These are phyloP conservation scores for Aspergillus fructus DNA, from an alignment of 2,329 filamentous ascomycete genomes.

Conservation along the genomic window DNA sequence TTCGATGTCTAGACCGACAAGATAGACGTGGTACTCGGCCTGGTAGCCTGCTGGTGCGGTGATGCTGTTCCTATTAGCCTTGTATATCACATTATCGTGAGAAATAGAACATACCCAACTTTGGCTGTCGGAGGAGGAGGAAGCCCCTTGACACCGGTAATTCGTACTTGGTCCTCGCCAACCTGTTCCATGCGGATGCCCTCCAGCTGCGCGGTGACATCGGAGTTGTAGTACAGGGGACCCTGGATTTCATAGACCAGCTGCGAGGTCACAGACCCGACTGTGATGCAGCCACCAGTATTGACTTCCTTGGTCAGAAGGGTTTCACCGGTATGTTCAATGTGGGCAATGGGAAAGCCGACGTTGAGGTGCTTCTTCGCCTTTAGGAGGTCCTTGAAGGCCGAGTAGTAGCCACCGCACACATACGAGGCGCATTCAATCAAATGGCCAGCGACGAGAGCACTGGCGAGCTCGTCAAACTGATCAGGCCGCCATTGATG, in stretches of 20 bases:
- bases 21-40: neutral
- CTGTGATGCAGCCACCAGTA: slow-evolving; percentile 20
- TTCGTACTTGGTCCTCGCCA: slow-evolving; percentile 7
- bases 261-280: slow-evolving; percentile 20
- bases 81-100: too few species aligned
- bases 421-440: slow-evolving; percentile 35
- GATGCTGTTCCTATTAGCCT: neutral
- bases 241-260: slow-evolving; percentile 31
- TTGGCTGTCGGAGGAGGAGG: slow-evolving; percentile 9
- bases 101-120: neutral
- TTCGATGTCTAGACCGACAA: neutral
- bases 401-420: slow-evolving; percentile 33
- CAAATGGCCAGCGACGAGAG: slow-evolving; percentile 22
- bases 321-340: slow-evolving; percentile 17
- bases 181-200: slow-evolving; percentile 9
- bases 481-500: slow-evolving; percentile 13
- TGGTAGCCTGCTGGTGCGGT: neutral
- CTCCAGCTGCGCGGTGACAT: slow-evolving; percentile 14
- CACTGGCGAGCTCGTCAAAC: slow-evolving; percentile 18
- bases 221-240: slow-evolving; percentile 16
- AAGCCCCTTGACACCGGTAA: neutral
- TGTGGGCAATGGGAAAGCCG: slow-evolving; percentile 26
- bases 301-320: slow-evolving; percentile 17
- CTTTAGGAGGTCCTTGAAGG: slow-evolving; percentile 28
- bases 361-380: slow-evolving; percentile 10